Evolutionary conservation across 2,329 filamentous ascomycete genomes (phyloP).

Genomic region (Ciborinia camelliae): DNA sequence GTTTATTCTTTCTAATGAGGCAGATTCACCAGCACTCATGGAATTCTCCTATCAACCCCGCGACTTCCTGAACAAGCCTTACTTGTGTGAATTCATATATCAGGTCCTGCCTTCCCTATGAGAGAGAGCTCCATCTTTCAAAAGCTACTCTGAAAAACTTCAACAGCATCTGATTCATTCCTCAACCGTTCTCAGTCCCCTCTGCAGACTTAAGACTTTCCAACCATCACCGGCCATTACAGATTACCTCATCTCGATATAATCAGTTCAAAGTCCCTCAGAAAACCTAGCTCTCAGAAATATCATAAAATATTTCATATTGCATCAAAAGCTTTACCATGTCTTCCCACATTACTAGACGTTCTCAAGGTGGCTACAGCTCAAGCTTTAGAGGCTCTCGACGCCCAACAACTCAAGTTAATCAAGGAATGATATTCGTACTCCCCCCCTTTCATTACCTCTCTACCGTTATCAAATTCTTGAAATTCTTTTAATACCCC

Average conservation of each 20-base stretch:
- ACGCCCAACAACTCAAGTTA: constrained; percentile 33
- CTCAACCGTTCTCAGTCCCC: background rate
- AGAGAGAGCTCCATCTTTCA: background rate
- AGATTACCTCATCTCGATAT: background rate
- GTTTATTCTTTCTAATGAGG: background rate
- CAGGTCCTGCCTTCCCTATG: background rate
- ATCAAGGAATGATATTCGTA: constrained; percentile 36
- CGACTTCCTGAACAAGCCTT: background rate
- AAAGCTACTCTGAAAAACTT: no score
- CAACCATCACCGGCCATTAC: no score
- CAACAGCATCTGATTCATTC: background rate
- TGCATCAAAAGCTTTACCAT: constrained; percentile 11
- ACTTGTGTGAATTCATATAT: background rate
- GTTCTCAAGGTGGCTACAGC: constrained; percentile 21
- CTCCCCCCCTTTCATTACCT: constrained; percentile 20
- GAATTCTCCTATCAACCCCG: background rate
- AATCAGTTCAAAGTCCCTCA: background rate
- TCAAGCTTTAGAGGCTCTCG: constrained; percentile 24
- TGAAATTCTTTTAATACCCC: background rate
- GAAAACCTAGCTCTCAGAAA: background rate
- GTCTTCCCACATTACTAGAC: constrained; percentile 27
- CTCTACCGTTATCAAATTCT: background rate
- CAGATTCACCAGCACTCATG: background rate
- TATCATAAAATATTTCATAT: background rate
- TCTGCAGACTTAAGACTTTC: background rate